These are phyloP conservation scores for Phialemonium atrogriseum DNA, from an alignment of 2,329 filamentous ascomycete species.

Conservation along the genomic window DNA sequence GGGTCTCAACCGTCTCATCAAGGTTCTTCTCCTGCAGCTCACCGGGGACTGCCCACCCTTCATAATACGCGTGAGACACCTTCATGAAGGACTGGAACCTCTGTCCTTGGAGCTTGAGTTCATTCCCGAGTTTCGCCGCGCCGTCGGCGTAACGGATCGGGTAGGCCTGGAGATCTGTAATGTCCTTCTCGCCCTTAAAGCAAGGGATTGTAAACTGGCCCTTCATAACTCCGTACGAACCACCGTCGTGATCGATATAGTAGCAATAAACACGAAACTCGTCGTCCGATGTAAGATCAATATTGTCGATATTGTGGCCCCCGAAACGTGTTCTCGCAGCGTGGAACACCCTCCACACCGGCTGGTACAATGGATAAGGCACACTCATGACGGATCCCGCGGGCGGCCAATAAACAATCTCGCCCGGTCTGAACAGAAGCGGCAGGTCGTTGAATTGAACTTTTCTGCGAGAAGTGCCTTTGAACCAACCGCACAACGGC, in stretches of 20 bases:
- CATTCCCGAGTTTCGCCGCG: too few species aligned
- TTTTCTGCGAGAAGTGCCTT: conserved; percentile 3
- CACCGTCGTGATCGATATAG: conserved; percentile 6
- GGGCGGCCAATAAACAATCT: conserved; percentile 9
- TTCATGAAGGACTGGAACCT: conserved; percentile 2
- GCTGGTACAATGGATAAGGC: conserved; percentile 7
- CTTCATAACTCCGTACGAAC: conserved; percentile 3
- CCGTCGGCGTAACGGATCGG: conserved; percentile 6
- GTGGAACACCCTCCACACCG: conserved; percentile 6
- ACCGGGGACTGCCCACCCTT: conserved; percentile 6
- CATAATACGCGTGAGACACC: conserved; percentile 4
- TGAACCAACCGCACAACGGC: conserved; percentile 7
- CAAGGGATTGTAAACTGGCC: conserved; percentile 5
- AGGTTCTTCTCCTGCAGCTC: background rate
- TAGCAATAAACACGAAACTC: conserved; percentile 6
- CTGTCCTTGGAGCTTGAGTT: conserved; percentile 1
- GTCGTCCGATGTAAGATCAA: too few species aligned
- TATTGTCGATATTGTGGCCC: too few species aligned
- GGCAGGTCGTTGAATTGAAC: conserved; percentile 11
- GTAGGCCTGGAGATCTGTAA: conserved; percentile 4
- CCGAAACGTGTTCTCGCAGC: too few species aligned
- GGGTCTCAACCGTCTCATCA: too few species aligned
- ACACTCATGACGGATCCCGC: too few species aligned
- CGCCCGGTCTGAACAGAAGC: conserved; percentile 10
- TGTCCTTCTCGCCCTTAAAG: conserved; percentile 3